Conservation (phyloP, 2,329 filamentous ascomycete species). For the Periconia sp. region DNA sequence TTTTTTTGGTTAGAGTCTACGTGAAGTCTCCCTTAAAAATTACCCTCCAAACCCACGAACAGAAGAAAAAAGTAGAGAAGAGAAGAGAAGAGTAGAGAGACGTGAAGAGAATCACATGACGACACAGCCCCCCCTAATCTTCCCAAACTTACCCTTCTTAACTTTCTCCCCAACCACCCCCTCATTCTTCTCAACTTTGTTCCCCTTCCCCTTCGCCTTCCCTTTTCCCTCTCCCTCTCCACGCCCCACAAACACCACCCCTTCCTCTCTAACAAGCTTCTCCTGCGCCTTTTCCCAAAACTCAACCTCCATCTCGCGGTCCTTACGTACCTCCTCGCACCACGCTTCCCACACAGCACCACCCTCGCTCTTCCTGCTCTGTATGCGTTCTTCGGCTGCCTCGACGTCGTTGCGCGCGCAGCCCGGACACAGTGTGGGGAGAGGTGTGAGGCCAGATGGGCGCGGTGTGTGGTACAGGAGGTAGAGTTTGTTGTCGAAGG, state of each 20-base stretch:
- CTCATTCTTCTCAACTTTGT: constrained; percentile 10
- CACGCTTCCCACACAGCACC: constrained; percentile 26
- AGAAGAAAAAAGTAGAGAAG: no score
- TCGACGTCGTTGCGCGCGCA: constrained; percentile 30
- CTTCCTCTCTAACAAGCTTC: constrained; percentile 22
- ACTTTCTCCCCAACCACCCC: constrained; percentile 10
- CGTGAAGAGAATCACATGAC: constrained; percentile 19
- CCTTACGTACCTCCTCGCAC: constrained; percentile 18
- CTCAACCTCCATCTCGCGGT: constrained; percentile 22
- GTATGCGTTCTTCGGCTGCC: constrained; percentile 17
- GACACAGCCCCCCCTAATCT: constrained; percentile 11
- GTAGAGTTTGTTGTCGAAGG: constrained; percentile 25
- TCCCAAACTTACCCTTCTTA: constrained; percentile 9
- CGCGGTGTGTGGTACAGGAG: constrained; percentile 24
- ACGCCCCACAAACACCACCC: constrained; percentile 4
- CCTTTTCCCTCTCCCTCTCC: constrained; percentile 4
- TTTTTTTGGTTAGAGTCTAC: no score
- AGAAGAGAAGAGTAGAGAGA: no score
- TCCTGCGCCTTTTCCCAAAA: constrained; percentile 37
- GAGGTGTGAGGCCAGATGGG: constrained; percentile 18
- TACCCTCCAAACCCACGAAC: no score
- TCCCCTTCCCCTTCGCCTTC: background rate
- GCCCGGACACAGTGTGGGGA: constrained; percentile 26
- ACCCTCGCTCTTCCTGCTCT: constrained; percentile 23
- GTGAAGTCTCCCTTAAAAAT: no score